A percentile compares a stretch with the other conserved stretches of the same genome.
These are phyloP conservation scores for Mediolabrus comicus DNA, from an alignment of 108 stramenopile species.

Conservation along the genomic window DNA sequence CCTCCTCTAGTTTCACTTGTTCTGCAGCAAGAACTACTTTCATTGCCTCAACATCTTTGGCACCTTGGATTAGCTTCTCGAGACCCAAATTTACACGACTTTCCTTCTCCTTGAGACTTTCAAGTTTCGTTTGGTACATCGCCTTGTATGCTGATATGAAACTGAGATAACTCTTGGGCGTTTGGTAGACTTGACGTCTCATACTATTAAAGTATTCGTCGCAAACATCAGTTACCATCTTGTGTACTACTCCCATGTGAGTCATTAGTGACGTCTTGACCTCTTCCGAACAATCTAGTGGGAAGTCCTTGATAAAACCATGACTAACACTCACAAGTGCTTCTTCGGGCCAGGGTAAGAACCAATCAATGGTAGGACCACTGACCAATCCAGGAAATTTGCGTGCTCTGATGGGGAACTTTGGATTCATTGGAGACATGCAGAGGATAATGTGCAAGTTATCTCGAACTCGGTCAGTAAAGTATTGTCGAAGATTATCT, in stretches of 20 bases:
- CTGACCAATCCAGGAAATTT: conserved; percentile 89
- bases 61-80: conserved; percentile 88
- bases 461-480: conserved; percentile 84
- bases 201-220: conserved; percentile 86
- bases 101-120: conserved; percentile 84
- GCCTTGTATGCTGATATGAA: conserved; percentile 85
- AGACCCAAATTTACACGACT: conserved; percentile 79
- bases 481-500: conserved; percentile 87
- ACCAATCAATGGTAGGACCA: conserved; percentile 91
- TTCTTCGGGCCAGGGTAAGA: conserved; percentile 91
- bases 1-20: conserved; percentile 82
- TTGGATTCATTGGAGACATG: conserved; percentile 93
- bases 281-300: conserved; percentile 70
- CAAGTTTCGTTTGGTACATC: conserved; percentile 77
- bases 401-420: conserved; percentile 83
- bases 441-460: conserved; percentile 90
- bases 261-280: conserved; percentile 69
- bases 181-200: conserved; percentile 87
- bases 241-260: conserved; percentile 90
- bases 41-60: conserved; percentile 87
- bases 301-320: conserved; percentile 79
- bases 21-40: conserved; percentile 82
- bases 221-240: conserved; percentile 81
- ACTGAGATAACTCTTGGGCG: conserved; percentile 88
- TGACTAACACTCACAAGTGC: conserved; percentile 81